These are phyloP conservation scores for Aquilaria malaccensis DNA, from an alignment of 345 rosid genomes.

Conservation along the genomic window DNA sequence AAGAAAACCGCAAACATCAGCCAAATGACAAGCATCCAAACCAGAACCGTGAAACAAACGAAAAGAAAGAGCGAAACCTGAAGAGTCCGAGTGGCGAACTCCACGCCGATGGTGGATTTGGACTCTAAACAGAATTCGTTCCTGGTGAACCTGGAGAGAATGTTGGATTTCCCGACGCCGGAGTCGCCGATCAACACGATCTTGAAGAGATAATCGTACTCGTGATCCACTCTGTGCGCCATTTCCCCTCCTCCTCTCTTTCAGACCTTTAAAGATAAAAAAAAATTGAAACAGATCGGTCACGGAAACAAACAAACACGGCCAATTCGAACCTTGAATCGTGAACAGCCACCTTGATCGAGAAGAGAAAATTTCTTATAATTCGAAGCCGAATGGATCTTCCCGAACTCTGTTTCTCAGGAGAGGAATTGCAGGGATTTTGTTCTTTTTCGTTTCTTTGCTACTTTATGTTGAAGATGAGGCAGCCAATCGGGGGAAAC, in stretches of 20 bases:
- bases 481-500: neutral
- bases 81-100: conserved; percentile 63
- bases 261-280: conserved; percentile 26
- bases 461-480: neutral
- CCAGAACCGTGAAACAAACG: conserved; percentile 4
- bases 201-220: conserved; percentile 68
- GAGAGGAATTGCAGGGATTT: conserved; percentile 1
- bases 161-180: conserved; percentile 75
- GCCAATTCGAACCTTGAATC: neutral
- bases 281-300: neutral
- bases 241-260: conserved; percentile 20
- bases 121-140: conserved; percentile 72
- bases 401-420: neutral
- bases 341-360: conserved; percentile 24
- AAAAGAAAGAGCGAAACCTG: conserved; percentile 26
- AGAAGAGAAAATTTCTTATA: conserved; percentile 12
- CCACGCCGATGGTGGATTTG: conserved; percentile 69
- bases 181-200: conserved; percentile 77
- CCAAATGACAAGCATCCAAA: neutral
- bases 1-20: neutral
- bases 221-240: conserved; percentile 57
- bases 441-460: neutral
- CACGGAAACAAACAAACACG: neutral
- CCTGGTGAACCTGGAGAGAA: conserved; percentile 61
- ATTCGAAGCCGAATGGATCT: too few species aligned